phyloP scores from a whole-genome alignment of 192 early-diverging fungal species.

The Rhizoclosmatium globosum region DNA sequence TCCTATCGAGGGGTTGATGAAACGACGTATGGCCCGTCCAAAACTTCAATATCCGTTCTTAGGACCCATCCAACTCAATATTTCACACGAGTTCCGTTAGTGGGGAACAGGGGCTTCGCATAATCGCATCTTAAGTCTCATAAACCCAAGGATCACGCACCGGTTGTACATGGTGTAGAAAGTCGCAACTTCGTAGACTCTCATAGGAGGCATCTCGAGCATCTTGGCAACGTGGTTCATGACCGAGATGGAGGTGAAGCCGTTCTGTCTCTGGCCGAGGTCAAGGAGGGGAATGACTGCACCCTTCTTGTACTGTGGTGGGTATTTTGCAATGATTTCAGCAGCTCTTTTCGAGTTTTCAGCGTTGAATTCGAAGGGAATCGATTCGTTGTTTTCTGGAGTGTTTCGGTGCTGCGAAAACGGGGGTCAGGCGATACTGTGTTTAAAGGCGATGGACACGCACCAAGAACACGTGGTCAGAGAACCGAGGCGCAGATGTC shows the following conservation, averaged over 20 bases:
- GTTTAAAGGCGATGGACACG: background rate
- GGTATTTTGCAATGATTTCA: slow-evolving; percentile 93
- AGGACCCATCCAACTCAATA: too few relatives aligned
- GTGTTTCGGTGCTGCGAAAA: slow-evolving; percentile 53
- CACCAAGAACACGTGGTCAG: slow-evolving; percentile 21
- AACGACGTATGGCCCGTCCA: background rate
- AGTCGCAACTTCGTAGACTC: slow-evolving; percentile 99
- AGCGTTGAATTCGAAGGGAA: slow-evolving; percentile 86
- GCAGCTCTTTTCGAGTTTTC: slow-evolving; percentile 82
- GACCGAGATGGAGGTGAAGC: slow-evolving; percentile 91
- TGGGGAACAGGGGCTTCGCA: too few relatives aligned
- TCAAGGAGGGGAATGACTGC: slow-evolving; percentile 96
- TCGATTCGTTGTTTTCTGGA: slow-evolving; percentile 66
- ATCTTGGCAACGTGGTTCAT: slow-evolving; percentile 98
- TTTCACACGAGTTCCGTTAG: too few relatives aligned
- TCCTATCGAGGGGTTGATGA: background rate
- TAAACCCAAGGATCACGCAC: slow-evolving; percentile 38
- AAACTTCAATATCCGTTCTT: background rate
- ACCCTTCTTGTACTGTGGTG: slow-evolving; percentile 97
- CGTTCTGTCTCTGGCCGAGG: slow-evolving; percentile 93
- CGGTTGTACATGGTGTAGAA: slow-evolving; percentile 99
- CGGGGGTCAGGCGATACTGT: background rate
- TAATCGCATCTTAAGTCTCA: background rate
- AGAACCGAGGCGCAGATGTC: background rate
- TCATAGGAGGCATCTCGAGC: slow-evolving; percentile 96